Conservation (phyloP, 176 grass and related monocot species). For the Ensete glaucum region DNA sequence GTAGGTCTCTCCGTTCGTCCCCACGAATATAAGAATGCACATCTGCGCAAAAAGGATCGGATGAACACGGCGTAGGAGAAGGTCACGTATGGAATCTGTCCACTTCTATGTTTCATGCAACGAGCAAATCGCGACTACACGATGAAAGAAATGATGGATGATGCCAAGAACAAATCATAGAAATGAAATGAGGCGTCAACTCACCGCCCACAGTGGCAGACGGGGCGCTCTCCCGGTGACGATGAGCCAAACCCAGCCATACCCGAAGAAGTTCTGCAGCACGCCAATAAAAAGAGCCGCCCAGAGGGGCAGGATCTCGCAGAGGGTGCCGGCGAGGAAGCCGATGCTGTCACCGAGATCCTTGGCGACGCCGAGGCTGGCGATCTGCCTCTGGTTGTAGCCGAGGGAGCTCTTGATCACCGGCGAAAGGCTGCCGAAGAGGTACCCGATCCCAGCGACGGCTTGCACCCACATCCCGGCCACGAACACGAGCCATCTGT, state of each 20-base stretch:
- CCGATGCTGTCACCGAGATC: conserved; percentile 15
- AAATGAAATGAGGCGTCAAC: background rate
- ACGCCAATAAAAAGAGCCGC: background rate
- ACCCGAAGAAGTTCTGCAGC: conserved; percentile 11
- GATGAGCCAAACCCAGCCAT: conserved; percentile 17
- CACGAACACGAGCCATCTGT: conserved; percentile 16
- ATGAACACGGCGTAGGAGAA: background rate
- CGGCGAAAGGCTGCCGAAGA: conserved; percentile 15
- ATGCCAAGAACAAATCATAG: background rate
- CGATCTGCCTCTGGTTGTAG: conserved; percentile 17
- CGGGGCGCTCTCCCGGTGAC: conserved; percentile 5
- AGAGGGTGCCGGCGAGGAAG: conserved; percentile 10
- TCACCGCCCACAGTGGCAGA: conserved; percentile 10
- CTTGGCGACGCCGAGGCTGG: conserved; percentile 16
- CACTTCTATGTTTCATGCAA: background rate
- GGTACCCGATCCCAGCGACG: conserved; percentile 13
- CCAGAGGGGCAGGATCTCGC: conserved; percentile 12
- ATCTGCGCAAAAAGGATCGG: background rate
- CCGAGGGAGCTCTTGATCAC: conserved; percentile 13
- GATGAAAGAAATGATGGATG: background rate
- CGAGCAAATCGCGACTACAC: background rate
- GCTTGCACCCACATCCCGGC: conserved; percentile 16
- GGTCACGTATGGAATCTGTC: background rate
- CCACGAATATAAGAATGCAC: conserved; percentile 11
- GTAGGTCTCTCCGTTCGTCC: conserved; percentile 16